phyloP scores from a whole-genome alignment of 148 eudicot species.

The Salicornia ramosissima region DNA sequence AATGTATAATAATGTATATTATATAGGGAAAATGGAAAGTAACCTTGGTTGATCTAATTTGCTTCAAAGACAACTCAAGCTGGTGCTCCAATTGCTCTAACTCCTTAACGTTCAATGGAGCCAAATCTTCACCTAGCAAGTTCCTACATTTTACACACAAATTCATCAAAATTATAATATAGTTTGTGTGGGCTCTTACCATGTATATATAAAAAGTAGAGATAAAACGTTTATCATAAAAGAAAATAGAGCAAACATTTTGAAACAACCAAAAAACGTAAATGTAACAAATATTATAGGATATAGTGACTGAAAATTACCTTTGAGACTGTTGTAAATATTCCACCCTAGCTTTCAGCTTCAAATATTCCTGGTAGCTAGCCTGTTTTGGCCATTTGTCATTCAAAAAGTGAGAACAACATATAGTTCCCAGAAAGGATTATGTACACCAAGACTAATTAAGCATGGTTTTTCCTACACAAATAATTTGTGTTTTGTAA shows the following conservation, averaged over 20 bases:
- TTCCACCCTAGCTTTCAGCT: constrained; percentile 65
- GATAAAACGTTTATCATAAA: no score
- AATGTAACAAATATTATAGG: no score
- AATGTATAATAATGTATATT: no score
- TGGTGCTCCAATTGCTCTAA: constrained; percentile 71
- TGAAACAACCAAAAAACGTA: no score
- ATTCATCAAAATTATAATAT: background rate
- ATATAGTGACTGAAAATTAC: constrained; percentile 24
- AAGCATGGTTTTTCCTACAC: no score
- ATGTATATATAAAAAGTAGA: no score
- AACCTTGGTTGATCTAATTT: constrained; percentile 63
- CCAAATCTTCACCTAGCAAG: constrained; percentile 68
- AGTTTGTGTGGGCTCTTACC: no score
- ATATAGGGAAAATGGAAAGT: background rate
- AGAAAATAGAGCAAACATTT: no score
- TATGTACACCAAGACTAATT: no score
- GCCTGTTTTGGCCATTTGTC: constrained; percentile 32
- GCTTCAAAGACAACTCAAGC: constrained; percentile 55
- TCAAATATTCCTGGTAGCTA: constrained; percentile 62
- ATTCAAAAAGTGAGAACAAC: background rate
- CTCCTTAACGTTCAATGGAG: constrained; percentile 46
- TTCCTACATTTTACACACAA: constrained; percentile 33
- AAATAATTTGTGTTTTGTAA: no score
- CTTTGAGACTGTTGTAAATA: constrained; percentile 61
- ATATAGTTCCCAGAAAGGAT: no score